These are phyloP conservation scores for Babesia gibsoni DNA, from an alignment of 169 alveolate species.

Conservation along the genomic window DNA sequence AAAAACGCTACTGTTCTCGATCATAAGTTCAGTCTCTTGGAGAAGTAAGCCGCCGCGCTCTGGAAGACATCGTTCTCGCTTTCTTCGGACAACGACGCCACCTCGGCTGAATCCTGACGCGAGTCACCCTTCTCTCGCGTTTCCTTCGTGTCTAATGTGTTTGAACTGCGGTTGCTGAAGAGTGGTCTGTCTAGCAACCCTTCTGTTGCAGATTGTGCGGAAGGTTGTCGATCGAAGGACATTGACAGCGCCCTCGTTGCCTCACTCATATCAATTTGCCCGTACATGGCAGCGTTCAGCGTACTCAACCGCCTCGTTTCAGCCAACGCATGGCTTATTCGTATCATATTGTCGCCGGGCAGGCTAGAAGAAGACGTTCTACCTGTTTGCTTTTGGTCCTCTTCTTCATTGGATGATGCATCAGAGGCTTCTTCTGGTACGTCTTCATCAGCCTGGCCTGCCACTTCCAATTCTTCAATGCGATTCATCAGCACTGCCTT, in stretches of 20 bases:
- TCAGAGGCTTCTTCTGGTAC: not conserved
- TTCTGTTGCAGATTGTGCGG: not conserved
- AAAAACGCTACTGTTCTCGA: not conserved
- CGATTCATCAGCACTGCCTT: conserved; percentile 15
- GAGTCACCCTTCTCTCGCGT: conserved; percentile 8
- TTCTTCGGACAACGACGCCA: conserved; percentile 19
- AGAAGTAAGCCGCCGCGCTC: conserved; percentile 42
- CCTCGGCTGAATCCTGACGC: conserved; percentile 9
- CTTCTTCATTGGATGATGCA: not conserved
- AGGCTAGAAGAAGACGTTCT: conserved; percentile 22
- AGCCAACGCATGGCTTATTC: conserved; percentile 54
- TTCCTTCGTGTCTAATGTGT: not conserved
- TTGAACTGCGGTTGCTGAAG: not conserved
- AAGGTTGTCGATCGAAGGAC: not conserved
- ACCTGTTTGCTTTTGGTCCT: not conserved
- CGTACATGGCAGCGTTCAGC: conserved; percentile 42
- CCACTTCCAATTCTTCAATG: conserved; percentile 9
- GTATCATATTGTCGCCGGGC: not conserved
- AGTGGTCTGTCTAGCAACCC: not conserved
- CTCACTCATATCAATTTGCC: conserved; percentile 1
- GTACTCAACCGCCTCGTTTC: conserved; percentile 49
- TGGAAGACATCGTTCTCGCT: conserved; percentile 26
- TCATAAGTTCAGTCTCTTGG: conserved; percentile 28
- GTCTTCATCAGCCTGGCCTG: not conserved
- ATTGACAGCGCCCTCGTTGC: conserved; percentile 1